Conservation (phyloP, 768 basidiomycete species). For the Phaeotremella fagi region DNA sequence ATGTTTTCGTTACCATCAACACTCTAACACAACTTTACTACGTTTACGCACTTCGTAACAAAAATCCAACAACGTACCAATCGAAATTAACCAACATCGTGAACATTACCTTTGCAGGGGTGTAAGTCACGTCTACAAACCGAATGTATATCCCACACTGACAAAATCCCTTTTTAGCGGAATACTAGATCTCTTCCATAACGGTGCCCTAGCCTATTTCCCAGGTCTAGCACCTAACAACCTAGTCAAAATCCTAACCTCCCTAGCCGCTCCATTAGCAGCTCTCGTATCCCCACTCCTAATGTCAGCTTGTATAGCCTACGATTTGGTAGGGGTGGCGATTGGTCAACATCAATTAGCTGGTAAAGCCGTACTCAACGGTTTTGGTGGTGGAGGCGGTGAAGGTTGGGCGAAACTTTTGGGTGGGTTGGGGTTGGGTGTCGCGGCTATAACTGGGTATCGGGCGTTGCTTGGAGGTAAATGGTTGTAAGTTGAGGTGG, state of each 20-base stretch:
- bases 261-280: conserved; percentile 29
- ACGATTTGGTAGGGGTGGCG: conserved; percentile 34
- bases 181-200: conserved; percentile 42
- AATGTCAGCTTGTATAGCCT: conserved; percentile 34
- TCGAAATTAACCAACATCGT: conserved; percentile 38
- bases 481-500: conserved; percentile 28
- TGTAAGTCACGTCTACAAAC: conserved; percentile 20
- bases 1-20: conserved; percentile 43
- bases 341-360: conserved; percentile 40
- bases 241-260: conserved; percentile 25
- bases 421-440: conserved; percentile 21
- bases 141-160: background rate
- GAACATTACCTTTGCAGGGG: conserved; percentile 43
- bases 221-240: conserved; percentile 30
- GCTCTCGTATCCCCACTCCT: conserved; percentile 31
- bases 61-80: conserved; percentile 30
- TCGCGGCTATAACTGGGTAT: conserved; percentile 29
- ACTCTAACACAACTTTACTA: conserved; percentile 40
- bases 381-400: conserved; percentile 39
- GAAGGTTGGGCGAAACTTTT: conserved; percentile 37
- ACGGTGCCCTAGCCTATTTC: conserved; percentile 37
- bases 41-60: conserved; percentile 28
- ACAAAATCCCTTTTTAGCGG: conserved; percentile 2
- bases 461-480: conserved; percentile 22
- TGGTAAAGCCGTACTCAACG: conserved; percentile 14